A percentile compares a stretch with the other conserved stretches of the same genome.
phyloP scores from a whole-genome alignment of 768 basidiomycete species.

The Mycena epipterygia region DNA sequence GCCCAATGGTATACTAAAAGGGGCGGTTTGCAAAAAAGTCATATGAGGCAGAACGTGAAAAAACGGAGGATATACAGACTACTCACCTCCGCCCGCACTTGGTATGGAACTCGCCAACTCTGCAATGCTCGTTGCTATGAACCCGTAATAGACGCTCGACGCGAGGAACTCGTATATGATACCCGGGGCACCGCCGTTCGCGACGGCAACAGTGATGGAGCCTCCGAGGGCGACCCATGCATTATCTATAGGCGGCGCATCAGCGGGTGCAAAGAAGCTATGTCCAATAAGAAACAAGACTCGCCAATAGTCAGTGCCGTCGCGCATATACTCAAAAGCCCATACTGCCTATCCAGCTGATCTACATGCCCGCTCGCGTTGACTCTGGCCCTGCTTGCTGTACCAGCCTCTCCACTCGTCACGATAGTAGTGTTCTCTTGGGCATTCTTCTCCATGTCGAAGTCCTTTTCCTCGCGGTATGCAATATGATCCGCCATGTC shows the following conservation, averaged over 20 bases:
- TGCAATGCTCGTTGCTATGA: conserved; percentile 32
- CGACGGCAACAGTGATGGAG: conserved; percentile 25
- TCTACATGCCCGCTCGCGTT: conserved; percentile 34
- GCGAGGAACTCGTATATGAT: conserved; percentile 34
- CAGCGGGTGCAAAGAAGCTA: neutral
- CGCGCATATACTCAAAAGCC: conserved; percentile 34
- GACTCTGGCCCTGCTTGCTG: conserved; percentile 1
- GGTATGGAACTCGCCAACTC: conserved; percentile 36
- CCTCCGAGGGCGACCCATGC: conserved; percentile 35
- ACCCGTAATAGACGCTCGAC: conserved; percentile 30
- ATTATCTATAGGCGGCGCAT: conserved; percentile 10
- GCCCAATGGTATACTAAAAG: conserved; percentile 33
- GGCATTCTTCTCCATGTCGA: conserved; percentile 9
- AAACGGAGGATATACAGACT: neutral
- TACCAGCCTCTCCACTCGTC: conserved; percentile 8
- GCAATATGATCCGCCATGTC: conserved; percentile 6
- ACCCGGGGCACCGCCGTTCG: conserved; percentile 33
- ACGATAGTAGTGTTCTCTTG: neutral
- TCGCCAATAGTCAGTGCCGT: conserved; percentile 32
- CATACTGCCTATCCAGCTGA: conserved; percentile 31
- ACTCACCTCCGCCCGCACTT: conserved; percentile 34
- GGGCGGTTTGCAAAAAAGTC: neutral
- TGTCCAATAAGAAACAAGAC: neutral
- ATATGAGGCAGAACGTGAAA: neutral
- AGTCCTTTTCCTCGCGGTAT: conserved; percentile 2